Evolutionary conservation across 1,284 basidiomycete species (phyloP).

Genomic region (Pseudozyma hubeiensis): DNA sequence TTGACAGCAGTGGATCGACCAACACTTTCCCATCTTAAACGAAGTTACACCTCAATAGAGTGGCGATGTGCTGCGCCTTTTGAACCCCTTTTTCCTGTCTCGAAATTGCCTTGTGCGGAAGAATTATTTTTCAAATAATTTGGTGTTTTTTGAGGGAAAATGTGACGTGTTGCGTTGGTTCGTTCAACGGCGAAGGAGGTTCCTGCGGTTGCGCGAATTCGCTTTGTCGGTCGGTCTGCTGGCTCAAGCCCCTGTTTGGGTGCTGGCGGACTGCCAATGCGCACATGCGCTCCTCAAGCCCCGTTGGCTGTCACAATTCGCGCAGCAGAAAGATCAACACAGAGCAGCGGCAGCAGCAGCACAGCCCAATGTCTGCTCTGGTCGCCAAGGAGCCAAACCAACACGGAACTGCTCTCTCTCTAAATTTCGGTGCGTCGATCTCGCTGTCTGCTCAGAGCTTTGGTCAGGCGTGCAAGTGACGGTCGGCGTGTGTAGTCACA

Average conservation of each 20-base stretch:
- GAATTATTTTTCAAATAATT: too few relatives aligned
- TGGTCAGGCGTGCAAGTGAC: neutral
- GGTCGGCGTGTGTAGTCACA: neutral
- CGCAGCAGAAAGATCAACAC: conserved; percentile 9
- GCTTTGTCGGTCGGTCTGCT: conserved; percentile 2
- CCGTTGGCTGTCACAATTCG: conserved; percentile 15
- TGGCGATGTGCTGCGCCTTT: conserved; percentile 6
- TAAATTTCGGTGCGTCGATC: neutral
- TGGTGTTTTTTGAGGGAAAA: conserved; percentile 5
- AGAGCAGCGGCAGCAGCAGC: conserved; percentile 7
- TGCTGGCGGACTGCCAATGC: conserved; percentile 20
- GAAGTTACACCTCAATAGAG: neutral
- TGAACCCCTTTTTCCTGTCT: conserved; percentile 1
- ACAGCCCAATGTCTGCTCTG: conserved; percentile 8
- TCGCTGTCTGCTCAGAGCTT: too few relatives aligned
- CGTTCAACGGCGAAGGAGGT: conserved; percentile 3
- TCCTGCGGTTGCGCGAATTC: conserved; percentile 25
- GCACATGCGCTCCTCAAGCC: conserved; percentile 2
- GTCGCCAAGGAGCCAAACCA: conserved; percentile 10
- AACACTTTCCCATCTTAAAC: neutral
- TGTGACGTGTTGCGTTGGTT: conserved; percentile 44
- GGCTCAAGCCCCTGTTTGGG: conserved; percentile 43
- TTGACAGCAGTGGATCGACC: neutral
- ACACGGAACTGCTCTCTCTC: conserved; percentile 8
- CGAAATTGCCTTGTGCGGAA: too few relatives aligned